Evolutionary conservation across 2,329 filamentous ascomycete genomes (phyloP).

Genomic region (Colletotrichum falcatum): DNA sequence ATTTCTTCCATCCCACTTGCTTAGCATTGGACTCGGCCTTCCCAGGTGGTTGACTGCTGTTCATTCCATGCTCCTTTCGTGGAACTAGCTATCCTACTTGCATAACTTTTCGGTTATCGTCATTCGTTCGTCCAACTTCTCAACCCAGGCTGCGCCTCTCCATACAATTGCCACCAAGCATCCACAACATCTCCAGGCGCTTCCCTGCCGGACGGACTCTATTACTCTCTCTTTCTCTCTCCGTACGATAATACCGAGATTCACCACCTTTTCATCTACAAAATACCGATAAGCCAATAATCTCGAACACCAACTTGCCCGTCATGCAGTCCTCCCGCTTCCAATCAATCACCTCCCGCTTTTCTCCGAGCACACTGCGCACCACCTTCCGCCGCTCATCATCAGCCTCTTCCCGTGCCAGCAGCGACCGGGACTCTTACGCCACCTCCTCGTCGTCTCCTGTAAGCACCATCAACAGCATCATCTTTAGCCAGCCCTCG

Average conservation of each 20-base stretch:
- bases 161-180: conserved; percentile 32
- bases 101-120: conserved; percentile 44
- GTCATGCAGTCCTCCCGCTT: conserved; percentile 63
- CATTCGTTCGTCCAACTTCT: conserved; percentile 45
- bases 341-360: conserved; percentile 62
- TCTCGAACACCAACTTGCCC: conserved; percentile 22
- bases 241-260: background rate
- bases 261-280: background rate
- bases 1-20: background rate
- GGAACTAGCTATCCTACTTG: conserved; percentile 49
- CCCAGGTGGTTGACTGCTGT: conserved; percentile 17
- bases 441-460: conserved; percentile 59
- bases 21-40: conserved; percentile 1
- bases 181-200: background rate
- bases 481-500: conserved; percentile 69
- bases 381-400: conserved; percentile 66
- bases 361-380: conserved; percentile 62
- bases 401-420: conserved; percentile 57
- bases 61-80: conserved; percentile 35
- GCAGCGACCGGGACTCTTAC: conserved; percentile 56
- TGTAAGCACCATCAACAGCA: conserved; percentile 66
- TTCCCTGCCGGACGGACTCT: background rate
- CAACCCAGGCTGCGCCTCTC: conserved; percentile 49
- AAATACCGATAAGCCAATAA: background rate
- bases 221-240: background rate